Base-by-base conservation (phyloP, 768 basidiomycete species). In the Lepiota brunneoincarnata region DNA sequence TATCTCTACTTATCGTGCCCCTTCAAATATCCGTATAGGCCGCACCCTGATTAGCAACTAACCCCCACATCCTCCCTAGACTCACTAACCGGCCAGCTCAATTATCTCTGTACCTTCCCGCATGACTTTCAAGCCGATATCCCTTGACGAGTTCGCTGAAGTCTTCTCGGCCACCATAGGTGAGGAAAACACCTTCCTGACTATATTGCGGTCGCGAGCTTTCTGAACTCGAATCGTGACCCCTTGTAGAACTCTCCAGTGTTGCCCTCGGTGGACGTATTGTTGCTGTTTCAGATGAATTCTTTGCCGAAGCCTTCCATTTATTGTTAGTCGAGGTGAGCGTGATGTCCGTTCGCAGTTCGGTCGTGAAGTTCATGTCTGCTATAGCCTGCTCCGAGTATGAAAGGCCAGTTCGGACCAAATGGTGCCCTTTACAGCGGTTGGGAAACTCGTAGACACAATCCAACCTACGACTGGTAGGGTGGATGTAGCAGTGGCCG, bases 341-440 rank as follows among this genome's bases (percentile, higher is more conserved):
- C 37, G 14, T 40, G 26, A n/a, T 28, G 20, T 39, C 24, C 37
- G 1, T 36, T 18, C 35, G 49, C 24, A 35, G 37, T 34, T 37
- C 51, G 6, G 34, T 20, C 34, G 42, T n/a, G 39, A 23, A 58
- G 43, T 59, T 38, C 10, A 41, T 44, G 34, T 38, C 46, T 47
- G 20, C 9, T 26, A 12, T 57, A 97, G 94, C 89, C 95, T 6
- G 84, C 95, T 20, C 81, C 79, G 3, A 92, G 87, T 59, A 71
- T 97, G 65, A 94, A 95, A 69, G 97, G 97, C n/a, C 92, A 94
- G 61, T 99, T 94, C 62, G 96, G 96, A 6, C 91, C 93, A 2
- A 96, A 94, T 38, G 97, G 97, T 20, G 96, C 96, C 0, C 71
- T 98, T 20, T 98, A 79, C 69, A 91, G 87, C 59, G 97, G 95